These are phyloP conservation scores for Xylariales sp. DNA, from an alignment of 2,329 filamentous ascomycete genomes.

Conservation along the genomic window DNA sequence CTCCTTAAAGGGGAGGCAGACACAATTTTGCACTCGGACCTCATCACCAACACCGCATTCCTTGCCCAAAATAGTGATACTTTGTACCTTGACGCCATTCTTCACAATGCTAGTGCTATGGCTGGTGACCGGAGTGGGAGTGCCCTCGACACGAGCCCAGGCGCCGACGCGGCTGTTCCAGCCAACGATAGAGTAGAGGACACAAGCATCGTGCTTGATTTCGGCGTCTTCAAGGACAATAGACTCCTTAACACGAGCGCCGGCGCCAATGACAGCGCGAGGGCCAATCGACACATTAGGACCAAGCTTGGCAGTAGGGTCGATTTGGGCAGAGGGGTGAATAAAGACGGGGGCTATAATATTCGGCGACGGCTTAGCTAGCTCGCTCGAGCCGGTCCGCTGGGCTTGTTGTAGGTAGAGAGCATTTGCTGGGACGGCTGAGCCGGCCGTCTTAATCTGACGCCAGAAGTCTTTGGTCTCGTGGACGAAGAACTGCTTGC, in stretches of 20 bases:
- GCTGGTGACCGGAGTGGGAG: conserved; percentile 85
- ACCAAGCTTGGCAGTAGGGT: conserved; percentile 94
- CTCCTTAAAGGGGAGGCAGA: conserved; percentile 98
- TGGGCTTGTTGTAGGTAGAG: conserved; percentile 95
- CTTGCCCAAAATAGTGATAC: conserved; percentile 96
- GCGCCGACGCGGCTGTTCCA: conserved; percentile 96
- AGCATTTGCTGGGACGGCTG: conserved; percentile 94
- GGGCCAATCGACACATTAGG: conserved; percentile 97
- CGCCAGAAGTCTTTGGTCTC: conserved; percentile 99
- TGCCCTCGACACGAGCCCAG: conserved; percentile 98
- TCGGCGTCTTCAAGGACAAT: conserved; percentile 95
- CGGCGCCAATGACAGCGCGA: conserved; percentile 84
- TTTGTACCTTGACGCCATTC: conserved; percentile 98
- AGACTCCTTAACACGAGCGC: conserved; percentile 92
- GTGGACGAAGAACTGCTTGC: conserved; percentile 97
- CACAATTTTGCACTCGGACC: conserved; percentile 95
- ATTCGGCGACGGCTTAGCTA: conserved; percentile 84
- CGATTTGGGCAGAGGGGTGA: conserved; percentile 88
- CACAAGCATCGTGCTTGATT: conserved; percentile 95
- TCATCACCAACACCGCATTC: conserved; percentile 95
- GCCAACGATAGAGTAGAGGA: conserved; percentile 95
- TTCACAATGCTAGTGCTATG: conserved; percentile 96
- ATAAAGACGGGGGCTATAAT: conserved; percentile 95
- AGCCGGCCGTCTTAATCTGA: conserved; percentile 99
- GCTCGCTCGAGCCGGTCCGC: conserved; percentile 83